These are phyloP conservation scores for Xylaria cubensis DNA, from an alignment of 495 filamentous ascomycete species.

Conservation along the genomic window DNA sequence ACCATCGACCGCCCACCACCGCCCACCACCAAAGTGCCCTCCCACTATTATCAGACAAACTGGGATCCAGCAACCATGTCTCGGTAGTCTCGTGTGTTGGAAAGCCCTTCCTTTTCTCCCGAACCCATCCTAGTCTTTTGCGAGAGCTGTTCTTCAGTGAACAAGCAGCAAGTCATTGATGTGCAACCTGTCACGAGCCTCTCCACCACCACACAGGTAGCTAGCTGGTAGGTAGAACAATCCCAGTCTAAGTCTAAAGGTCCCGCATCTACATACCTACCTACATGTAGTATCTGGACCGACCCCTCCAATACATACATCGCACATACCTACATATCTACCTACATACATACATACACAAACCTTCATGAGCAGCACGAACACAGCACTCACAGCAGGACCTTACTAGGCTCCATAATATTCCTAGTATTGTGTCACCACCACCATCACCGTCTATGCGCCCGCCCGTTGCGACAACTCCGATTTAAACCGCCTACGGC, in stretches of 20 bases:
- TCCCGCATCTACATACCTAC: background rate
- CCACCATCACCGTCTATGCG: conserved; percentile 8
- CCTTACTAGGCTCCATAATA: background rate
- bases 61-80: conserved; percentile 5
- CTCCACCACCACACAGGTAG: background rate
- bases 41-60: conserved; percentile 16
- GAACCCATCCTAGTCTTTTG: background rate
- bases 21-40: background rate
- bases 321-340: background rate
- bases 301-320: conserved; percentile 14
- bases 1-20: background rate
- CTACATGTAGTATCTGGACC: too few species aligned
- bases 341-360: background rate
- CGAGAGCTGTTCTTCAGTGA: background rate
- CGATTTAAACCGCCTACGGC: background rate
- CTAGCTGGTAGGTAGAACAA: background rate
- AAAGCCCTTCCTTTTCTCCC: background rate
- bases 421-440: background rate
- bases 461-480: conserved; percentile 17
- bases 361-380: conserved; percentile 1
- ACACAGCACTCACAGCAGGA: background rate
- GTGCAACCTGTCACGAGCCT: conserved; percentile 16
- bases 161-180: background rate
- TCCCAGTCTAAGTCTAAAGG: conserved; percentile 2
- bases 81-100: conserved; percentile 15